Percentiles rank a stretch among this genome's conserved stretches.
Evolutionary conservation across 75 land plant species (phyloP).

Genomic region (Azolla pinnata): DNA sequence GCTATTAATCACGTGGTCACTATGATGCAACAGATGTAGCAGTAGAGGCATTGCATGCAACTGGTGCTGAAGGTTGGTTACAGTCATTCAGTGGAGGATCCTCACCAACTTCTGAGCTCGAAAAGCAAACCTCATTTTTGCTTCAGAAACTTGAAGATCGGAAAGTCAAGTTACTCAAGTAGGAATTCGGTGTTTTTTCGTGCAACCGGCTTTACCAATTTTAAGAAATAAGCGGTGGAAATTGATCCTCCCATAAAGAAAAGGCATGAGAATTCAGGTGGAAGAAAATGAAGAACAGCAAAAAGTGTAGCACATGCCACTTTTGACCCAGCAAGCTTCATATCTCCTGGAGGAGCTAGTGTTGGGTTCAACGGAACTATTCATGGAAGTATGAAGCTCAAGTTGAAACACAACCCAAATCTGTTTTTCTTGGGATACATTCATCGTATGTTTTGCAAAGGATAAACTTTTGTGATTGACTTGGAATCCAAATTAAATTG

Average conservation of each 20-base stretch:
- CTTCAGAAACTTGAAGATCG: constrained; percentile 1
- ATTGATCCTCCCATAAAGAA: too few relatives aligned
- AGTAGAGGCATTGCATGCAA: constrained; percentile 7
- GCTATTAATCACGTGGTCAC: too few relatives aligned
- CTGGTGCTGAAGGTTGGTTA: neutral
- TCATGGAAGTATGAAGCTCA: too few relatives aligned
- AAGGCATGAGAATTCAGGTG: too few relatives aligned
- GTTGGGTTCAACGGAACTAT: too few relatives aligned
- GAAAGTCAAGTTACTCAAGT: neutral
- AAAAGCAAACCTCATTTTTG: neutral
- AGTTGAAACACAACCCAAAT: too few relatives aligned
- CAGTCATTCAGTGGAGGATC: neutral
- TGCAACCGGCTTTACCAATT: neutral
- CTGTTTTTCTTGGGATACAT: neutral
- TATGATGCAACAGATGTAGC: constrained; percentile 2
- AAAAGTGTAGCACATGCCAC: too few relatives aligned
- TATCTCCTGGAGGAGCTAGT: too few relatives aligned
- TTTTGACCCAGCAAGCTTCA: too few relatives aligned
- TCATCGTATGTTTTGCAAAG: neutral
- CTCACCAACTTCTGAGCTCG: neutral
- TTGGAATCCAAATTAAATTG: too few relatives aligned
- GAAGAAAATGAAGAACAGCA: too few relatives aligned
- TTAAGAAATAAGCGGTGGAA: too few relatives aligned
- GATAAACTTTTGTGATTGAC: neutral
- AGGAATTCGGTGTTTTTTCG: neutral